Conservation (phyloP, 768 basidiomycete species). For the Kwoniella pini region DNA sequence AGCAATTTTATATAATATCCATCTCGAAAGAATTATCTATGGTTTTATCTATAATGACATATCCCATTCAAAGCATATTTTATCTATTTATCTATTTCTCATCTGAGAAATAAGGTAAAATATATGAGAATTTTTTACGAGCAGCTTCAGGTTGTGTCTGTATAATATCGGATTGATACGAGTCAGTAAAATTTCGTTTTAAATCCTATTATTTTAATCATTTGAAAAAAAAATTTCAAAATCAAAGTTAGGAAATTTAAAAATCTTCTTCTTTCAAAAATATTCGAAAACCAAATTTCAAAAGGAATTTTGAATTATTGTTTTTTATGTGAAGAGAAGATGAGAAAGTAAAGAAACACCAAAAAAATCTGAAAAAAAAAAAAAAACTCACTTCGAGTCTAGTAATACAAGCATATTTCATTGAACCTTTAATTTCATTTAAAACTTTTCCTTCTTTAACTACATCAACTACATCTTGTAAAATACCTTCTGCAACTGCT, state of each 20-base stretch:
- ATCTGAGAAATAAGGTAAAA: constrained; percentile 72
- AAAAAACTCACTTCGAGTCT: constrained; percentile 54
- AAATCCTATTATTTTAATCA: background rate
- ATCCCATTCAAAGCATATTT: too few species aligned
- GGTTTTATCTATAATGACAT: too few species aligned
- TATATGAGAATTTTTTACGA: constrained; percentile 67
- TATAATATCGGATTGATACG: background rate
- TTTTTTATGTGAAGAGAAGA: background rate
- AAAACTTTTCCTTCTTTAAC: constrained; percentile 63
- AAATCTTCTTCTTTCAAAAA: too few species aligned
- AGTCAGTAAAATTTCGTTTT: background rate
- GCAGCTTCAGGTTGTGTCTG: constrained; percentile 62
- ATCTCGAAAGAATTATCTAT: too few species aligned
- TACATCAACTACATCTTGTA: constrained; percentile 59
- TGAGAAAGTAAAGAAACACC: background rate
- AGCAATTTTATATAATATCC: too few species aligned
- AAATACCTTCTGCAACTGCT: constrained; percentile 57
- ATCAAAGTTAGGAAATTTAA: too few species aligned
- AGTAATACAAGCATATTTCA: constrained; percentile 85
- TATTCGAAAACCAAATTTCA: too few species aligned
- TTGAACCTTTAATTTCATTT: constrained; percentile 72
- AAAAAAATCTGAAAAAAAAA: background rate
- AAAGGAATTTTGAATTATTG: too few species aligned
- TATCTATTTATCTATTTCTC: constrained; percentile 2
- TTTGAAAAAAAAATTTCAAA: too few species aligned